A percentile compares a stretch with the other conserved stretches of the same genome.
phyloP scores from a whole-genome alignment of 2,329 filamentous ascomycete species.

The Didymella lethalis region DNA sequence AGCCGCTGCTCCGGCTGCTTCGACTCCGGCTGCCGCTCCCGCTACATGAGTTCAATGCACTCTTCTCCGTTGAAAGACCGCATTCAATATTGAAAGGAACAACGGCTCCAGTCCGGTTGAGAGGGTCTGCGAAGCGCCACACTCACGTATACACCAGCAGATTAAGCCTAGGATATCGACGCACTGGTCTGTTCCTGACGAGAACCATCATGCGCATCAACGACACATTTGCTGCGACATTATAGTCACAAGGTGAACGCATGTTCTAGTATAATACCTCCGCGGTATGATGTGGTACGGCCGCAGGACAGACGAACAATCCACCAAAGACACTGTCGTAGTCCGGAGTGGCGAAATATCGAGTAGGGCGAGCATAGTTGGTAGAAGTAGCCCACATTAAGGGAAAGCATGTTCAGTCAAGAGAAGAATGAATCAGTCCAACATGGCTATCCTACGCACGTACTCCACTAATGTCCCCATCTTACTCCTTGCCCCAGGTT shows the following conservation, averaged over 20 bases:
- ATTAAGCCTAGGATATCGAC: background rate
- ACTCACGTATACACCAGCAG: background rate
- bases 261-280: background rate
- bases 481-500: conserved; percentile 13
- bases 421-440: background rate
- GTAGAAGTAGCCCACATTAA: background rate
- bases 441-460: background rate
- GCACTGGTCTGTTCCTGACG: background rate
- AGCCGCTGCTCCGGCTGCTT: conserved; percentile 12
- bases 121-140: background rate
- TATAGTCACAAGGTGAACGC: background rate
- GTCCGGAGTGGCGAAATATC: background rate
- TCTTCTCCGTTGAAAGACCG: background rate
- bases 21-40: conserved; percentile 1
- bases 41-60: conserved; percentile 5
- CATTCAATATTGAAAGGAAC: background rate
- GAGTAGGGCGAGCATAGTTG: background rate
- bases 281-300: background rate
- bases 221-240: background rate
- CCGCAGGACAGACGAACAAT: background rate
- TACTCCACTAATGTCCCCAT: too few relatives aligned
- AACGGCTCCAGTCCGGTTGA: background rate
- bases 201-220: background rate
- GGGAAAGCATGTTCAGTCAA: background rate
- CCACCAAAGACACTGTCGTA: background rate